Evolutionary conservation across 1,139 yeast species (phyloP).

Genomic region (Suhomyces terraborum): DNA sequence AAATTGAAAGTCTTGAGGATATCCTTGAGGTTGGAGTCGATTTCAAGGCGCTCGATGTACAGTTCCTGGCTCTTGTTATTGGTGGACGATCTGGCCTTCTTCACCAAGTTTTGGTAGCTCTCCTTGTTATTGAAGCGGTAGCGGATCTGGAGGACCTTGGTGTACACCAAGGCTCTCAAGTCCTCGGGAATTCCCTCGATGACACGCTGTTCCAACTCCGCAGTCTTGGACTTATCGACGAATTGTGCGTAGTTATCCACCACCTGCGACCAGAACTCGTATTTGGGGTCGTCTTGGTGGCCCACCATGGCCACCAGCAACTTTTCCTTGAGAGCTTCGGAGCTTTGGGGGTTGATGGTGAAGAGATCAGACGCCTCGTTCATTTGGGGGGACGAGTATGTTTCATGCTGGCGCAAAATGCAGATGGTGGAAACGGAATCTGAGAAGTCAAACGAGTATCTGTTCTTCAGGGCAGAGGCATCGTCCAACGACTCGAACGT

Average conservation of each 20-base stretch:
- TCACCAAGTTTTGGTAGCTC: constrained; percentile 33
- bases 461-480: constrained; percentile 10
- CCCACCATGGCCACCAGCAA: constrained; percentile 7
- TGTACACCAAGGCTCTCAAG: constrained; percentile 35
- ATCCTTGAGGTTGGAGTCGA: constrained; percentile 27
- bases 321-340: constrained; percentile 7
- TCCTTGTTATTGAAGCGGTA: constrained; percentile 35
- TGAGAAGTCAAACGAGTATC: constrained; percentile 19
- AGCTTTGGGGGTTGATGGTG: constrained; percentile 13
- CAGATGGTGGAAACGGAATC: constrained; percentile 34
- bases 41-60: constrained; percentile 24
- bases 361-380: constrained; percentile 40
- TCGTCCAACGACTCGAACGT: constrained; percentile 7
- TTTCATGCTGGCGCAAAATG: constrained; percentile 37
- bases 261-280: constrained; percentile 29
- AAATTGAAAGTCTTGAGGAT: constrained; percentile 37
- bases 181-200: constrained; percentile 36
- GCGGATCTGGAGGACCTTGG: constrained; percentile 36
- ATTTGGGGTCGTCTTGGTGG: constrained; percentile 13
- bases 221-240: constrained; percentile 22
- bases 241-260: constrained; percentile 27
- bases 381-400: constrained; percentile 35
- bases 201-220: constrained; percentile 30
- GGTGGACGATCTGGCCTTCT: constrained; percentile 27
- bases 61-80: constrained; percentile 20